Evolutionary conservation across 257 asterid species (phyloP).

Genomic region (Dorcoceras hygrometricum): DNA sequence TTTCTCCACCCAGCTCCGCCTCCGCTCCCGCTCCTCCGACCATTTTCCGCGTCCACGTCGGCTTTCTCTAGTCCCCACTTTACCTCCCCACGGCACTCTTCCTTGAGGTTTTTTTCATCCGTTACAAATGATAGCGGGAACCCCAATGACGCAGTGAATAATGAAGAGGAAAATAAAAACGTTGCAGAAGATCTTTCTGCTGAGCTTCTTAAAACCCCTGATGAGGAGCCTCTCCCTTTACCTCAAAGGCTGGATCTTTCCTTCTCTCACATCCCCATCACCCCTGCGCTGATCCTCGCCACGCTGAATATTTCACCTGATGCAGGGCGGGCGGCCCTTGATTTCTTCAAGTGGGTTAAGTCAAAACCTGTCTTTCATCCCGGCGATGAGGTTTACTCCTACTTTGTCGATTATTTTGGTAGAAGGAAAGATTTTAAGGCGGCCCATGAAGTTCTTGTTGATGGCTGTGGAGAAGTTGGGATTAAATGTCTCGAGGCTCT

Average conservation of each 20-base stretch:
- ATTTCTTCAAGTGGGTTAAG: conserved; percentile 70
- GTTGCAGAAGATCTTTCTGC: conserved; percentile 40
- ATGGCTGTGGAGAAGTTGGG: conserved; percentile 54
- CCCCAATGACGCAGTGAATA: conserved; percentile 15
- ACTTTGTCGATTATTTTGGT: conserved; percentile 73
- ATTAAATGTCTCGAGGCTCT: conserved; percentile 53
- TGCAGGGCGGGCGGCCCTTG: conserved; percentile 67
- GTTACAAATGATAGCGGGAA: conserved; percentile 8
- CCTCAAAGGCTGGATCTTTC: conserved; percentile 72
- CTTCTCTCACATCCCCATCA: conserved; percentile 59
- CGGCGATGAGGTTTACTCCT: conserved; percentile 55
- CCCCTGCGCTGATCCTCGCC: conserved; percentile 41
- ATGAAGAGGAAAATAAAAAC: conserved; percentile 35
- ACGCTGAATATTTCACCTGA: conserved; percentile 63
- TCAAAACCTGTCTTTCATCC: conserved; percentile 48
- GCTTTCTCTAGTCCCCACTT: conserved; percentile 7
- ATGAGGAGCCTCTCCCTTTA: conserved; percentile 58
- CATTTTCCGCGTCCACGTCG: conserved; percentile 16
- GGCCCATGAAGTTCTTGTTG: conserved; percentile 55
- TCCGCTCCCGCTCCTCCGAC: conserved; percentile 21
- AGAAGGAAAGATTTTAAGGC: conserved; percentile 94
- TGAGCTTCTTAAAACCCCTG: conserved; percentile 58
- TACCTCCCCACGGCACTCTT: conserved; percentile 9
- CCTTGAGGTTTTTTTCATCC: conserved; percentile 46
- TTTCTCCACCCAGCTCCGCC: conserved; percentile 14